Conservation (phyloP, 495 filamentous ascomycete species). For the Trypethelium eluteriae region DNA sequence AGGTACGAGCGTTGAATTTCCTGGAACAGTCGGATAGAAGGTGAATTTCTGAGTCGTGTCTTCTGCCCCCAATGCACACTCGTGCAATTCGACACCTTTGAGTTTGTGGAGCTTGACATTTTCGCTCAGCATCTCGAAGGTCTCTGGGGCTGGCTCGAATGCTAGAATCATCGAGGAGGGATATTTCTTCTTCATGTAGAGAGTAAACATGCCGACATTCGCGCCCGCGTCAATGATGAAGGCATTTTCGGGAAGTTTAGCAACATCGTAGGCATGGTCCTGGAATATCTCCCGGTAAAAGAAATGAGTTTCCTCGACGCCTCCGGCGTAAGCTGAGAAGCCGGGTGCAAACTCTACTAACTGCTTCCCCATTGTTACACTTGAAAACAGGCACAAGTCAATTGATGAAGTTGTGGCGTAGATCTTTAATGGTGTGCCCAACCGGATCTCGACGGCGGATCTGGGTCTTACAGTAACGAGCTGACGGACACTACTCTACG, state of each 20-base stretch:
- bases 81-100: constrained; percentile 18
- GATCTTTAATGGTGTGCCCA: constrained; percentile 8
- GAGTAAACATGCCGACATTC: constrained; percentile 28
- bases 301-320: constrained; percentile 21
- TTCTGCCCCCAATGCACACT: constrained; percentile 17
- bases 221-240: constrained; percentile 30
- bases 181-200: constrained; percentile 30
- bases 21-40: constrained; percentile 23
- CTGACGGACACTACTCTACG: neutral
- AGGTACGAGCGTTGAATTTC: constrained; percentile 13
- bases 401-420: constrained; percentile 8
- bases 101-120: constrained; percentile 25
- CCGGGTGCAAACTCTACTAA: constrained; percentile 16
- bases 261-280: constrained; percentile 20
- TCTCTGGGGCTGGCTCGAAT: constrained; percentile 30
- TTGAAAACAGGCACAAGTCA: constrained; percentile 14
- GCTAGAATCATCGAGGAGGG: constrained; percentile 25
- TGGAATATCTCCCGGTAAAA: constrained; percentile 27
- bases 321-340: constrained; percentile 17
- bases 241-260: constrained; percentile 19
- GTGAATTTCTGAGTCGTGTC: constrained; percentile 22
- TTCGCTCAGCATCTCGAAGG: constrained; percentile 21
- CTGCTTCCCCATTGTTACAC: constrained; percentile 16
- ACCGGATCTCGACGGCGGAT: constrained; percentile 4
- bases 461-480: constrained; percentile 10